Evolutionary conservation across 176 grass and related monocot species (phyloP), one percentile per base, ranked within the genome.

Genomic region (Ampelocalamus luodianensis): DNA sequence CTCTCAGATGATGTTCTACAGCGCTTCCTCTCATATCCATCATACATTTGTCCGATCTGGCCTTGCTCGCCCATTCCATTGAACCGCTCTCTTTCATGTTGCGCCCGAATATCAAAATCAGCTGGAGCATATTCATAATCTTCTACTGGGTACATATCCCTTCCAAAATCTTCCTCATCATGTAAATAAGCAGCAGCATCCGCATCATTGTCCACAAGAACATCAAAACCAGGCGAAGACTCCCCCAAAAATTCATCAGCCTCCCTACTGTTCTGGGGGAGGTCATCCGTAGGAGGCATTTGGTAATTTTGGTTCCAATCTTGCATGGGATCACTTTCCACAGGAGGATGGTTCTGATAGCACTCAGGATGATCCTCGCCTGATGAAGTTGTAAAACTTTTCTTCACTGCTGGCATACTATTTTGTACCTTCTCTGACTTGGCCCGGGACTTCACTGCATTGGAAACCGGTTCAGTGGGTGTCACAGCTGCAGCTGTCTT

Each of bases 211-310:
- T 95, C 91, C 53, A 98, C 96, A 65, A 98, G 91, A 79, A 98
- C 96, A 55, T 98, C 96, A 87, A 98, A 98, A 48, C 93, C 96
- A 83, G 93, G 93, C 13, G 96, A 92, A 87, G 92, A 92, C 79
- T 98, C 96, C 24, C 83, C 85, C 44, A 85, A 60, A 63, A 95
- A 79, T 9, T 99, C 91, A 87, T 94, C 93, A 62, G 78, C 78
- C 11, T 99, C 96, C 85, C 86, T 85, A 79, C 91, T 91, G 84
- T 93, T 86, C 64, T 90, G 89, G 22, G 96, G 73, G n/a, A 87
- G 68, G 50, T 92, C 91, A 72, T 91, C 91, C 20, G 62, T 68
- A 86, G 12, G 79, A 71, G 73, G 76, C 68, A 77, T 76, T 32
- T 88, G 50, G 61, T 82, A 83, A 82, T 50, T 63, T 60, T 88